These are phyloP conservation scores for Phytophthora nicotianae DNA, from an alignment of 352 stramenopile species.

Conservation along the genomic window DNA sequence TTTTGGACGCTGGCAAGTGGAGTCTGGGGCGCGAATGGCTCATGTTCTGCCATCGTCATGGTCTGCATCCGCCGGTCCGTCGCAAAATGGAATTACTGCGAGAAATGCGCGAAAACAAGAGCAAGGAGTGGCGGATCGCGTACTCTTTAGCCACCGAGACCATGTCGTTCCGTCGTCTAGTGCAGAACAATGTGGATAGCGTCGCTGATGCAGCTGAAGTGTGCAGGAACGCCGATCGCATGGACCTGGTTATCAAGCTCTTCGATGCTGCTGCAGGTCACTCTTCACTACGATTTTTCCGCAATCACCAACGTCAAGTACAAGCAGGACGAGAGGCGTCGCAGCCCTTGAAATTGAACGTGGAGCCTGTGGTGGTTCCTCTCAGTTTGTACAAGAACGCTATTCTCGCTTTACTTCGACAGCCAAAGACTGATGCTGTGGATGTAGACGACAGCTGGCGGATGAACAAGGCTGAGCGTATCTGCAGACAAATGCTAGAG, in stretches of 20 bases:
- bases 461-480: slow-evolving; percentile 60
- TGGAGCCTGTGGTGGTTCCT: slow-evolving; percentile 38
- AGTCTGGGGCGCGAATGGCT: slow-evolving; percentile 62
- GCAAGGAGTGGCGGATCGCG: slow-evolving; percentile 74
- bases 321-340: slow-evolving; percentile 13
- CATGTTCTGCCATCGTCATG: slow-evolving; percentile 44
- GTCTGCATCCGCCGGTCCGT: slow-evolving; percentile 67
- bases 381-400: slow-evolving; percentile 75
- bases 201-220: slow-evolving; percentile 75
- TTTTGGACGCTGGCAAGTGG: slow-evolving; percentile 69
- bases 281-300: slow-evolving; percentile 44
- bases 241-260: slow-evolving; percentile 62
- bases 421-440: slow-evolving; percentile 24
- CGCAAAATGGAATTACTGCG: slow-evolving; percentile 64
- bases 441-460: slow-evolving; percentile 18
- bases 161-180: slow-evolving; percentile 70
- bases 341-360: slow-evolving; percentile 16
- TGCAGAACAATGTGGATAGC: slow-evolving; percentile 68
- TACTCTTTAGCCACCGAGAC: slow-evolving; percentile 76
- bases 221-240: slow-evolving; percentile 50
- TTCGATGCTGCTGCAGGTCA: slow-evolving; percentile 58
- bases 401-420: slow-evolving; percentile 58
- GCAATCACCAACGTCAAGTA: slow-evolving; percentile 29
- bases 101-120: slow-evolving; percentile 38
- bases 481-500: slow-evolving; percentile 78